phyloP scores from a whole-genome alignment of 2,329 filamentous ascomycete species.

The Xylariaceae sp. region DNA sequence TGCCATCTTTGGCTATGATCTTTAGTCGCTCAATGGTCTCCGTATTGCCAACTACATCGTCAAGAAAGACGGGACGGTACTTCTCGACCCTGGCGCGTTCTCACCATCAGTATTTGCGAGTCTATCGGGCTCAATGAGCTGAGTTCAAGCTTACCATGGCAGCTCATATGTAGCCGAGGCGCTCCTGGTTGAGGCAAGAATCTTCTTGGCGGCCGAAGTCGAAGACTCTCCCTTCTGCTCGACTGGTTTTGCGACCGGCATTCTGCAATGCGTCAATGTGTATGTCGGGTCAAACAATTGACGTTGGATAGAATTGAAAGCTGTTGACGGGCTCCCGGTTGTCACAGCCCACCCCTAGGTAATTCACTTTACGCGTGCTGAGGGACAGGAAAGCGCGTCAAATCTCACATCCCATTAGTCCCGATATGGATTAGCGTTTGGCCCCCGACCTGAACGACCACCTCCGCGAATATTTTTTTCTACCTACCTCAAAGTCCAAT shows the following conservation, averaged over 20 bases:
- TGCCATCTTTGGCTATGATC: conserved; percentile 97
- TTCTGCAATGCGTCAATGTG: conserved; percentile 23
- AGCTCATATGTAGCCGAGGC: conserved; percentile 64
- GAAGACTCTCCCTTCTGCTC: conserved; percentile 59
- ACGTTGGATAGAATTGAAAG: no score
- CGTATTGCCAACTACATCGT: conserved; percentile 96
- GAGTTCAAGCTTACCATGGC: conserved; percentile 59
- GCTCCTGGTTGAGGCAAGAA: conserved; percentile 46
- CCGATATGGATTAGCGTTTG: background rate
- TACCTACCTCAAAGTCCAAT: background rate
- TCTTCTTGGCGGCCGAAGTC: conserved; percentile 55
- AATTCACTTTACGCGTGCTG: conserved; percentile 31
- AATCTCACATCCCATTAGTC: conserved; percentile 9
- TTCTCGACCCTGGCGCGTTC: conserved; percentile 79
- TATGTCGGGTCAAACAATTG: background rate
- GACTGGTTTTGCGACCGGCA: conserved; percentile 44
- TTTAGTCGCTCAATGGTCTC: conserved; percentile 97
- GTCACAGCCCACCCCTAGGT: background rate
- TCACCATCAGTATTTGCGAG: conserved; percentile 13
- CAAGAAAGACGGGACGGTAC: conserved; percentile 89
- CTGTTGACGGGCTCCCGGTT: background rate
- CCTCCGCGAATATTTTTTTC: no score
- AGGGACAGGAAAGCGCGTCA: conserved; percentile 16
- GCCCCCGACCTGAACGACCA: background rate
- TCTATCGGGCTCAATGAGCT: background rate